Base-by-base conservation (phyloP, 2,329 filamentous ascomycete genomes). In the Chaetoscypha palmicola region DNA sequence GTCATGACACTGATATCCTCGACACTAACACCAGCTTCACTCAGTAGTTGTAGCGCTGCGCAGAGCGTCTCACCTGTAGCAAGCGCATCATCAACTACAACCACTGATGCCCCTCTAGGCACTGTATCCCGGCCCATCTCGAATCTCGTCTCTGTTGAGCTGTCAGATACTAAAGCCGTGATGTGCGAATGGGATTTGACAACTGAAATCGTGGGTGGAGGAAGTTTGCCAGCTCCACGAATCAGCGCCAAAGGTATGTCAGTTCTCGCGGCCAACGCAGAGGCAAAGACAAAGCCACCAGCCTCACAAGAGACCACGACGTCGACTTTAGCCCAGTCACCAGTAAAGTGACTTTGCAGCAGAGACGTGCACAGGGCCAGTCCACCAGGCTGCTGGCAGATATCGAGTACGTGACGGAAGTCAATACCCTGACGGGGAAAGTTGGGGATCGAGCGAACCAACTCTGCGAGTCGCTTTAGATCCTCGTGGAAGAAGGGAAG, bases 361-460 rank as follows among this genome's bases (percentile, higher is more conserved):
- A 82, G 61, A 52, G 66, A 68, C 1, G 67, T 66, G 60, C 74
- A 78, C 4, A 80, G 55, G 4, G 50, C 37, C 20, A 81, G 57
- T 4, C 77, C 77, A 36, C 65, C 67, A 0, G 63, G 66, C 36
- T 71, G 68, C 57, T 80, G 68, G 20, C 65, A 50, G 46, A 82
- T 76, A 52, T 64, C 64, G 35, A 83, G 72, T 1, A 82, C 68
- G 46, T 82, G 74, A 38, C 69, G 74, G 56, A 81, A 82, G 3
- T 70, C 55, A 51, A 80, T 70, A 14, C 65, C 69, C 0, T 46
- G 58, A 3, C 62, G 62, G 51, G 77, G 77, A 57, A 77, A 80
- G 57, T 72, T 53, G 19, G 69, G 64, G 26, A 74, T 55, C 4
- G 47, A 14, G 22, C 62, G 66, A 11, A 79, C 70, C 74, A 81